Evolutionary conservation across 2,329 filamentous ascomycete species (phyloP).

Genomic region (Ascomycota sp.): DNA sequence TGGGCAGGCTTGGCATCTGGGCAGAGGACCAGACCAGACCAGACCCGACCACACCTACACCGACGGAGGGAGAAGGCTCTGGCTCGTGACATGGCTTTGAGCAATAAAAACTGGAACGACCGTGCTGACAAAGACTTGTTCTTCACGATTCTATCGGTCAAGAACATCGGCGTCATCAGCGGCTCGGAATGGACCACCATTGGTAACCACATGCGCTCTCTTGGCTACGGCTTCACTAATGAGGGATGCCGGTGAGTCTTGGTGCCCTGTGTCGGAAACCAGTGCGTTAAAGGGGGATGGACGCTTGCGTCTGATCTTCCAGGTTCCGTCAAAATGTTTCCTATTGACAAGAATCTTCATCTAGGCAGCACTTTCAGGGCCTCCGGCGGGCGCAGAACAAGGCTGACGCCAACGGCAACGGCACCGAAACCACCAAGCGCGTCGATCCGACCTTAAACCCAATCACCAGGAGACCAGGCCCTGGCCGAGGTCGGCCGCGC

Average conservation of each 20-base stretch:
- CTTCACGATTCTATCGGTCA: slow-evolving; percentile 40
- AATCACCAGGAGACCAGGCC: slow-evolving; percentile 38
- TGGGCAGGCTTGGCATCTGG: too few relatives aligned
- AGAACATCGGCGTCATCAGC: slow-evolving; percentile 43
- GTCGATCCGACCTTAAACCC: slow-evolving; percentile 33
- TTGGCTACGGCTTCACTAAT: slow-evolving; percentile 43
- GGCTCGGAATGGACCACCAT: slow-evolving; percentile 41
- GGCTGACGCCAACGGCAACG: slow-evolving; percentile 18
- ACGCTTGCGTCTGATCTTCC: background rate
- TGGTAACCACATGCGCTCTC: slow-evolving; percentile 35
- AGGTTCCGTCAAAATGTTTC: too few relatives aligned
- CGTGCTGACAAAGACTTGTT: slow-evolving; percentile 42
- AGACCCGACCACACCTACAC: too few relatives aligned
- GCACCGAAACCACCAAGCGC: slow-evolving; percentile 15
- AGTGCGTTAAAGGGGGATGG: too few relatives aligned
- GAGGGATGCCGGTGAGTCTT: slow-evolving; percentile 39
- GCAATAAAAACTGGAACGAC: slow-evolving; percentile 41
- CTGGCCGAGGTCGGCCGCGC: slow-evolving; percentile 31
- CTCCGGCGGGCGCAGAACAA: slow-evolving; percentile 35
- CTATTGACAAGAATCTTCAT: background rate
- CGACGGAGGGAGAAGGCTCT: too few relatives aligned
- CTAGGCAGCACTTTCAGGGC: slow-evolving; percentile 40
- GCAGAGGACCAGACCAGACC: too few relatives aligned
- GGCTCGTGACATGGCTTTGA: slow-evolving; percentile 12
- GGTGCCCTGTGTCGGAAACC: too few relatives aligned